Conservation (phyloP, 208 protist genomes). For the Trichomonas vaginalis region DNA sequence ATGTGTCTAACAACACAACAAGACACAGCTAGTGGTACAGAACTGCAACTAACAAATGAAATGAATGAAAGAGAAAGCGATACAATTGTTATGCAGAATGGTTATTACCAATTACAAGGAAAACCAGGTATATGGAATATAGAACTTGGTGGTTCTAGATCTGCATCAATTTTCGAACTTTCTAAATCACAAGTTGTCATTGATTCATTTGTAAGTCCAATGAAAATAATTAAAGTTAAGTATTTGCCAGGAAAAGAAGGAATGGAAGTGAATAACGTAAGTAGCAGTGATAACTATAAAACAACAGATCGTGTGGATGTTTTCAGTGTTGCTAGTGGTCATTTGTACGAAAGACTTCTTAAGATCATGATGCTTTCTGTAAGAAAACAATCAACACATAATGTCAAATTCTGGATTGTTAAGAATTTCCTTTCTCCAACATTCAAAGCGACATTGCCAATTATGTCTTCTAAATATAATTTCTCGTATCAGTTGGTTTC, state of each 20-base stretch:
- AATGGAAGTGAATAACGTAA: background rate
- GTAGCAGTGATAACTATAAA: background rate
- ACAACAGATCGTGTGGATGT: background rate
- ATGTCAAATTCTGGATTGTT: constrained; percentile 96
- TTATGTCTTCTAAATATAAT: constrained; percentile 59
- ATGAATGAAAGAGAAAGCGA: background rate
- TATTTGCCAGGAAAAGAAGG: background rate
- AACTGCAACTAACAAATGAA: background rate
- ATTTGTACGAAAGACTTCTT: background rate
- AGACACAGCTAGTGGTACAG: background rate
- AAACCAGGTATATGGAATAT: background rate
- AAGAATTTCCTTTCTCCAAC: constrained; percentile 83
- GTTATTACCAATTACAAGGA: background rate
- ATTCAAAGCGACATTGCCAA: constrained; percentile 64
- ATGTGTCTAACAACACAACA: background rate
- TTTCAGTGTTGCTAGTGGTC: constrained; percentile 5
- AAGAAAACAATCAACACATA: background rate
- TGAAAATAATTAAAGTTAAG: background rate
- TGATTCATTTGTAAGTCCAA: background rate
- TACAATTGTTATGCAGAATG: background rate
- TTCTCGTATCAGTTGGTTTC: constrained; percentile 76
- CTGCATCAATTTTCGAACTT: background rate
- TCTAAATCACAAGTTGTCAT: background rate
- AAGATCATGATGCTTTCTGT: constrained; percentile 12
- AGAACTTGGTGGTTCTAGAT: background rate